These are phyloP conservation scores for Inga laurina DNA, from an alignment of 306 rosid species.

Conservation along the genomic window DNA sequence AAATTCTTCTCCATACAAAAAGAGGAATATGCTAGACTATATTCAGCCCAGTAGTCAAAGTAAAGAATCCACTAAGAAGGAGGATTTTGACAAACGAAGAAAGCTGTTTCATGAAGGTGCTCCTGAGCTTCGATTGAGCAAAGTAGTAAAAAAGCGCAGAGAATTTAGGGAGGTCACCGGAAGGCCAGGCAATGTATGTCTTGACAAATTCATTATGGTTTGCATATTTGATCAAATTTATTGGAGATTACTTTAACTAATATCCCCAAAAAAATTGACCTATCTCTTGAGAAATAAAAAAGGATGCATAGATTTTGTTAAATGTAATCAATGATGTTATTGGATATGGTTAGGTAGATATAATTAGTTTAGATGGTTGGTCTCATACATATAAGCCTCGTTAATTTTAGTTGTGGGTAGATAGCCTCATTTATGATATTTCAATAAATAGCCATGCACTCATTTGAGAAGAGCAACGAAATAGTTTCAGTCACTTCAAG, in stretches of 20 bases:
- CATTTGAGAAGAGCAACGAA: neutral
- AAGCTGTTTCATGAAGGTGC: neutral
- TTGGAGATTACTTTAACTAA: neutral
- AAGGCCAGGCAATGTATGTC: constrained; percentile 54
- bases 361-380: neutral
- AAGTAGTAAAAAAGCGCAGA: constrained; percentile 2
- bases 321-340: neutral
- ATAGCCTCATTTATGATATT: neutral
- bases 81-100: constrained; percentile 18
- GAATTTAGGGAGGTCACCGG: constrained; percentile 33
- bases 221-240: neutral
- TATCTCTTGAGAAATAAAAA: neutral
- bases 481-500: neutral
- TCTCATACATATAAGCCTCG: neutral
- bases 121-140: constrained; percentile 2
- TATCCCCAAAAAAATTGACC: neutral
- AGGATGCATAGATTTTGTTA: neutral
- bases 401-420: neutral
- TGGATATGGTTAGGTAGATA: neutral
- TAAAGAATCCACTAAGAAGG: constrained; percentile 3
- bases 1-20: constrained; percentile 35
- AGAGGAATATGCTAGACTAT: constrained; percentile 35
- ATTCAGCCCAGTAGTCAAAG: constrained; percentile 12
- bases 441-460: neutral
- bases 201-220: neutral